phyloP scores from a whole-genome alignment of 176 grass and related monocot species.

The Oryza brachyantha region DNA sequence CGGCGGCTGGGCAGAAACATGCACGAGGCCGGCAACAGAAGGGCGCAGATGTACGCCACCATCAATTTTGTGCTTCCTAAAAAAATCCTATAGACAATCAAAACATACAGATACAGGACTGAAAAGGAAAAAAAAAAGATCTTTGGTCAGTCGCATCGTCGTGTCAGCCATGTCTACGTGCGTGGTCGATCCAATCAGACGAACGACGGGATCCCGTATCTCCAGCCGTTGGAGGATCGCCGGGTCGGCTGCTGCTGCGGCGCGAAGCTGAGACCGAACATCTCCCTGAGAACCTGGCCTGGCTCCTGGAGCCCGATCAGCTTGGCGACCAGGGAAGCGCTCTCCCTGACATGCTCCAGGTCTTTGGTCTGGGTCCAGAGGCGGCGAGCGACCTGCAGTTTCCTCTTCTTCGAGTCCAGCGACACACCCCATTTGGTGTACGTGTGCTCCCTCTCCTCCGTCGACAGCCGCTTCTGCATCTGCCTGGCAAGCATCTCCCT shows the following conservation, averaged over 20 bases:
- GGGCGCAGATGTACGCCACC: slow-evolving; percentile 2
- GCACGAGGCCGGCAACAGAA: slow-evolving; percentile 1
- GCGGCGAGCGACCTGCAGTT: slow-evolving; percentile 55
- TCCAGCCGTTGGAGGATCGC: slow-evolving; percentile 71
- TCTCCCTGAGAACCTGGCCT: slow-evolving; percentile 78
- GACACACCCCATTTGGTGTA: slow-evolving; percentile 83
- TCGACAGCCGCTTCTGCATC: slow-evolving; percentile 66
- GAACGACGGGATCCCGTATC: slow-evolving; percentile 56
- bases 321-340: slow-evolving; percentile 68
- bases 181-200: slow-evolving; percentile 31
- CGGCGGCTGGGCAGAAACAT: slow-evolving; percentile 9
- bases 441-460: slow-evolving; percentile 62
- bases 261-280: slow-evolving; percentile 91
- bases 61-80: neutral
- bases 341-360: slow-evolving; percentile 80
- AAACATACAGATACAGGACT: neutral
- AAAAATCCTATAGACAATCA: slow-evolving; percentile 18
- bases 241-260: slow-evolving; percentile 51
- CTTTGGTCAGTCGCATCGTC: slow-evolving; percentile 37
- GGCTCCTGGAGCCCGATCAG: slow-evolving; percentile 76
- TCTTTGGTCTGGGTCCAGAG: slow-evolving; percentile 72
- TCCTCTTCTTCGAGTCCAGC: slow-evolving; percentile 83
- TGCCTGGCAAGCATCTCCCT: slow-evolving; percentile 76
- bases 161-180: neutral
- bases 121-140: neutral